These are phyloP conservation scores for Leccinum solheimii DNA, from an alignment of 1,284 basidiomycete species.

Conservation along the genomic window DNA sequence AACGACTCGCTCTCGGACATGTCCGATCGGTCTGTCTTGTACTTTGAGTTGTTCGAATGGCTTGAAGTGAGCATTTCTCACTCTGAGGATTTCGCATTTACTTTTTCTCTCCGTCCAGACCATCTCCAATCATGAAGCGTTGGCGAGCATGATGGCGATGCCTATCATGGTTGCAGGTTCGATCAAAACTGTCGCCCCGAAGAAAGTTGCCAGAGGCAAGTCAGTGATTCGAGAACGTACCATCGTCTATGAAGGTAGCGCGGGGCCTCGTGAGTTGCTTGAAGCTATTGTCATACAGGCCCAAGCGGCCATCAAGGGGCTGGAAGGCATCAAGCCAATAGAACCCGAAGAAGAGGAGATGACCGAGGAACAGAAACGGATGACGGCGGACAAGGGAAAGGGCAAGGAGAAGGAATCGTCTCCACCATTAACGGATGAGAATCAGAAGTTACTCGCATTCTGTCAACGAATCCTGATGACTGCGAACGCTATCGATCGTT, in stretches of 20 bases:
- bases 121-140: constrained; percentile 85
- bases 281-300: constrained; percentile 90
- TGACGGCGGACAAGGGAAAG: constrained; percentile 56
- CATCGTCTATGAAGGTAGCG: constrained; percentile 84
- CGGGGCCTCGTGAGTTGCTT: constrained; percentile 84
- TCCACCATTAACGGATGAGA: constrained; percentile 58
- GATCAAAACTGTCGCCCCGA: constrained; percentile 59
- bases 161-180: constrained; percentile 84
- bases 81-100: neutral
- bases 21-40: constrained; percentile 84
- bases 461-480: constrained; percentile 81
- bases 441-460: constrained; percentile 62
- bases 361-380: constrained; percentile 82
- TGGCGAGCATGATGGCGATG: constrained; percentile 95
- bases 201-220: constrained; percentile 46
- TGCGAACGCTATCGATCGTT: constrained; percentile 79
- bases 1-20: constrained; percentile 93
- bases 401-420: constrained; percentile 61
- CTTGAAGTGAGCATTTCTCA: constrained; percentile 62
- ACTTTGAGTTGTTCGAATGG: constrained; percentile 88
- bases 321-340: constrained; percentile 61
- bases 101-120: constrained; percentile 47
- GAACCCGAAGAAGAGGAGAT: constrained; percentile 59
- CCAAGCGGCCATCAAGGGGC: constrained; percentile 79
- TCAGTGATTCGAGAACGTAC: constrained; percentile 68